These are phyloP conservation scores for Carex myosuroides DNA, from an alignment of 176 grass and related monocot species.

Conservation along the genomic window DNA sequence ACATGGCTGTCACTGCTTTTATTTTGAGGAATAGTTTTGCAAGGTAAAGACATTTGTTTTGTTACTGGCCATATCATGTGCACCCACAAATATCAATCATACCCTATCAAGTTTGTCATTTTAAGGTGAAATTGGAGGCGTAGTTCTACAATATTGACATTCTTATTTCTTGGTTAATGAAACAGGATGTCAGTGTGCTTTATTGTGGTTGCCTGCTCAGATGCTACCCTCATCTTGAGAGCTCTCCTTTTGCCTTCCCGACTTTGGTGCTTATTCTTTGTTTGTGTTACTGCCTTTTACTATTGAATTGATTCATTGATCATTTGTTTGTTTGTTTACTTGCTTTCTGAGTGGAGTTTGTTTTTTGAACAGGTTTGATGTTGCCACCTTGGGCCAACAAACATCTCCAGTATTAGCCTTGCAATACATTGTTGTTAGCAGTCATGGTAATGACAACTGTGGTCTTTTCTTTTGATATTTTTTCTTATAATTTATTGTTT, in stretches of 20 bases:
- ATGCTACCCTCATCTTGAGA: conserved; percentile 63
- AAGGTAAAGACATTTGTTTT: conserved; percentile 35
- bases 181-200: conserved; percentile 76
- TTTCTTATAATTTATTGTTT: background rate
- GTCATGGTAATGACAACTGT: conserved; percentile 22
- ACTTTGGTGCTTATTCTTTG: conserved; percentile 51
- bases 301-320: background rate
- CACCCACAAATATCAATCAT: background rate
- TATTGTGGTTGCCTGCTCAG: conserved; percentile 78
- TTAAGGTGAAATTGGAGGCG: background rate
- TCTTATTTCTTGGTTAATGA: conserved; percentile 6
- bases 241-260: conserved; percentile 93
- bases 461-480: conserved; percentile 9
- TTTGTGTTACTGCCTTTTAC: conserved; percentile 7
- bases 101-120: background rate
- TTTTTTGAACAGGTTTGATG: conserved; percentile 72
- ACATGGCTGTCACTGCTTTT: conserved; percentile 94
- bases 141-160: conserved; percentile 17
- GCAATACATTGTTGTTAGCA: conserved; percentile 42
- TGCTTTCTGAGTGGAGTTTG: conserved; percentile 29
- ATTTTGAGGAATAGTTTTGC: conserved; percentile 51
- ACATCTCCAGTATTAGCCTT: conserved; percentile 63
- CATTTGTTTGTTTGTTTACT: background rate
- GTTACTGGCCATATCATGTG: background rate
- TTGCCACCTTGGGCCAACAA: conserved; percentile 65